Base-by-base conservation (phyloP, 352 stramenopile genomes). In the Globisporangium polare region DNA sequence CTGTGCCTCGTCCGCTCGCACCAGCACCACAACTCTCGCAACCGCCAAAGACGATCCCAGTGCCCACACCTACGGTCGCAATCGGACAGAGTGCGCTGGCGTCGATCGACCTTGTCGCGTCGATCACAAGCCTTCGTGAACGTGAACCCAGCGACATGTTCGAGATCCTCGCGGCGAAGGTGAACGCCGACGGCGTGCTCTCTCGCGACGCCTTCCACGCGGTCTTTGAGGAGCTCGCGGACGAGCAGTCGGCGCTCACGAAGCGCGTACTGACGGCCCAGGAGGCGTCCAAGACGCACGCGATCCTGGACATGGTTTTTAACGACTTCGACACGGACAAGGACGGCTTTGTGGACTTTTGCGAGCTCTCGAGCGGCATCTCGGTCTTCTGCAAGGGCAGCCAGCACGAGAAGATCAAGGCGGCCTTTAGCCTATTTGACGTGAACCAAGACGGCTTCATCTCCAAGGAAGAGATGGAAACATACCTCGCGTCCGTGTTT, bases 361-460 rank as follows among this genome's bases (percentile, higher is more conserved):
- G 82, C 42, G 83, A 95, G 64, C 62, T 97, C 18, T 86, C 80
- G 18, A 92, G 83, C 47, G 89, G 89, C 2, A 78, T 97, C 43
- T 92, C 84, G 1, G 71, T 96, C 5, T 79, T 95, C 22, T 95
- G 85, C 62, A 77, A 73, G 3, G 89, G 89, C 3, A 83, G 78
- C 0, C 83, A 94, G 46, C 68, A 88, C 51, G 86, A 96, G 31
- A 95, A 95, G 66, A 76, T 94, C 12, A 76, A 83, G 31, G 77
- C 85, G 2, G 84, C 86, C 3, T 97, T 97, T 51, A 78, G 74
- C 33, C 68, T 97, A 12, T 96, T 95, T 63, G 89, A 97, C 60
- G 79, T 95, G 59, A 90, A 96, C 57, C 78, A 90, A 61, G 88
- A 97, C 39, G 86, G 87, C 0, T 94, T 80, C 60, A 93, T 97